phyloP scores from a whole-genome alignment of 495 filamentous ascomycete genomes.

The Delitschia confertaspora region DNA sequence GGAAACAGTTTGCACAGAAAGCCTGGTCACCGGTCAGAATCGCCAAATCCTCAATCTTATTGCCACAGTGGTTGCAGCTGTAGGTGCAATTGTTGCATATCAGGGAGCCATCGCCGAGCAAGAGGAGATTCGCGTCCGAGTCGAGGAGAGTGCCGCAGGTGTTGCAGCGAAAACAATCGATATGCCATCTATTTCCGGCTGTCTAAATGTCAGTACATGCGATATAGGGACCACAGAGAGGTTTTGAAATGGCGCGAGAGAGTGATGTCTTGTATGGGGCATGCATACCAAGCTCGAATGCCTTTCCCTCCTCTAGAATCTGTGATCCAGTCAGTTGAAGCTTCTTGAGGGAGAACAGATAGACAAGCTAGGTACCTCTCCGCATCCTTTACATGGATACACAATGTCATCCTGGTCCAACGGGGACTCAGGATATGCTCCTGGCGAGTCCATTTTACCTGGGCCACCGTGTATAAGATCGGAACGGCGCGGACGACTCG shows the following conservation, averaged over 20 bases:
- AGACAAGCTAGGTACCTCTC: conserved; percentile 56
- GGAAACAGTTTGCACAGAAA: conserved; percentile 96
- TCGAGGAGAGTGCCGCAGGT: conserved; percentile 92
- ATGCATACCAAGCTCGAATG: conserved; percentile 85
- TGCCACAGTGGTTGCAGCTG: conserved; percentile 91
- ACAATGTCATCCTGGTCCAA: conserved; percentile 81
- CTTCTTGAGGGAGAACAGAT: conserved; percentile 15
- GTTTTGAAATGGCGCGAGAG: conserved; percentile 6
- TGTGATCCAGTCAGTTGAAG: conserved; percentile 34
- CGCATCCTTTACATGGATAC: conserved; percentile 95
- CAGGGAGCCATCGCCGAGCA: conserved; percentile 93
- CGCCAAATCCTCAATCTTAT: conserved; percentile 97
- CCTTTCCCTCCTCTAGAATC: conserved; percentile 97
- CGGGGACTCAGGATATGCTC: conserved; percentile 66
- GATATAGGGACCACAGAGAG: background rate
- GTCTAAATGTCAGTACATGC: conserved; percentile 21
- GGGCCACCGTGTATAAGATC: too few relatives aligned
- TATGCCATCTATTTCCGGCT: conserved; percentile 99
- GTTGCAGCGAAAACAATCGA: conserved; percentile 98
- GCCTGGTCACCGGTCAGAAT: conserved; percentile 98
- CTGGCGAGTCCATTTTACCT: conserved; percentile 50
- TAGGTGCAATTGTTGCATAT: conserved; percentile 99
- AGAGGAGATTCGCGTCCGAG: conserved; percentile 93
- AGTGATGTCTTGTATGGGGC: conserved; percentile 10
- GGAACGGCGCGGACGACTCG: background rate